A percentile compares a stretch with the other conserved stretches of the same genome.
Evolutionary conservation across 2,329 filamentous ascomycete species (phyloP).

Genomic region (Rhinocladiella similis): DNA sequence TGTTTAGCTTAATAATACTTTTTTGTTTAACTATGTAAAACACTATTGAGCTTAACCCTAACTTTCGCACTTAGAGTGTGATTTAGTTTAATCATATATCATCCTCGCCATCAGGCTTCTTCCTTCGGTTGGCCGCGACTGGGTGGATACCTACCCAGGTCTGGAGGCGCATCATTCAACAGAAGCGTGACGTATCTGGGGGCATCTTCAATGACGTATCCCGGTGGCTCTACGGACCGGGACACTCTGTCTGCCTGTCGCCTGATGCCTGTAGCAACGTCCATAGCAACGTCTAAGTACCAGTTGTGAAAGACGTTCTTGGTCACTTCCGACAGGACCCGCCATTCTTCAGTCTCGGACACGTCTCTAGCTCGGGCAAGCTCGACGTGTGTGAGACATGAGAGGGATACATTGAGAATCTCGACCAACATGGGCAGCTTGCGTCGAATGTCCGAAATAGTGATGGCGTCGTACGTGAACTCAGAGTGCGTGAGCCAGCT

Average conservation of each 20-base stretch:
- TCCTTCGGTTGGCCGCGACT: too few species aligned
- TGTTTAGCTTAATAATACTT: too few species aligned
- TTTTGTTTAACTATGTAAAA: too few species aligned
- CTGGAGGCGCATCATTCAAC: slow-evolving; percentile 1
- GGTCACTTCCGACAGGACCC: slow-evolving; percentile 21
- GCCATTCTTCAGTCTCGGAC: slow-evolving; percentile 21
- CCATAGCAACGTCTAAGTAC: slow-evolving; percentile 16
- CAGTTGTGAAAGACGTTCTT: slow-evolving; percentile 23
- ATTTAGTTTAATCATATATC: too few species aligned
- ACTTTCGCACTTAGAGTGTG: too few species aligned
- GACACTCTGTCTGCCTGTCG: slow-evolving; percentile 1
- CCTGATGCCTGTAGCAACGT: background rate
- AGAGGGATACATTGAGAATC: slow-evolving; percentile 25
- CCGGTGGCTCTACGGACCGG: slow-evolving; percentile 1
- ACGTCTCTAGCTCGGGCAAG: slow-evolving; percentile 18
- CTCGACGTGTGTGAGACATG: slow-evolving; percentile 23
- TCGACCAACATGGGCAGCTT: slow-evolving; percentile 27
- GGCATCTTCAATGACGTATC: slow-evolving; percentile 3
- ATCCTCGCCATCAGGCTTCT: too few species aligned
- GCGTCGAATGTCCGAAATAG: slow-evolving; percentile 22
- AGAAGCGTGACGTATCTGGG: slow-evolving; percentile 7
- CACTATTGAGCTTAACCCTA: too few species aligned
- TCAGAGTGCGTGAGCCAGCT: slow-evolving; percentile 20
- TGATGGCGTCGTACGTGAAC: slow-evolving; percentile 18
- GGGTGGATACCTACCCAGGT: too few species aligned